Evolutionary conservation across 2,329 filamentous ascomycete species (phyloP).

Genomic region (Fusarium virguliforme): DNA sequence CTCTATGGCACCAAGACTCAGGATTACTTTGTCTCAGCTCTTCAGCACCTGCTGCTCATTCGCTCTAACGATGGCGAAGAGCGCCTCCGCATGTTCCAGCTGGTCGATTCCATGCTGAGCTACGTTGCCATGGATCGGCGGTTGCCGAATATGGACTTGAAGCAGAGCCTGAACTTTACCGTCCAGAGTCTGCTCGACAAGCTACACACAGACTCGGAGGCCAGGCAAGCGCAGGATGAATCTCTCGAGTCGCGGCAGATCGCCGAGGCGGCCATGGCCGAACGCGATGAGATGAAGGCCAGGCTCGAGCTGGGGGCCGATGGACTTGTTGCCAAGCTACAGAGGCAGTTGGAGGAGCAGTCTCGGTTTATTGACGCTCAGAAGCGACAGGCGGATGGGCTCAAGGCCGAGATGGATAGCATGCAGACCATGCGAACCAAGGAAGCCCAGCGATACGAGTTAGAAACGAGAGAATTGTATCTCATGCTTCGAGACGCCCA

Average conservation of each 20-base stretch:
- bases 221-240: slow-evolving; percentile 92
- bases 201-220: slow-evolving; percentile 96
- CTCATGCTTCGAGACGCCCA: slow-evolving; percentile 98
- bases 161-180: slow-evolving; percentile 97
- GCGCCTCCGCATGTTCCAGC: slow-evolving; percentile 93
- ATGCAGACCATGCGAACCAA: slow-evolving; percentile 88
- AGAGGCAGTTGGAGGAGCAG: slow-evolving; percentile 95
- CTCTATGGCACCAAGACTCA: slow-evolving; percentile 87
- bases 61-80: slow-evolving; percentile 94
- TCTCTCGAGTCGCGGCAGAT: slow-evolving; percentile 91
- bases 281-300: slow-evolving; percentile 93
- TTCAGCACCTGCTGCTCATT: slow-evolving; percentile 95
- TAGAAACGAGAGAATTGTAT: slow-evolving; percentile 96
- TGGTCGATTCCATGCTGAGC: slow-evolving; percentile 98
- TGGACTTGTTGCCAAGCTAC: slow-evolving; percentile 91
- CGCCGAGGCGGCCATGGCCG: slow-evolving; percentile 94
- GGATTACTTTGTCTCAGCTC: slow-evolving; percentile 95
- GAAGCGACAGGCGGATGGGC: slow-evolving; percentile 84
- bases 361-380: slow-evolving; percentile 91
- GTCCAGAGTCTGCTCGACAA: slow-evolving; percentile 96
- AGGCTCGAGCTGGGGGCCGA: slow-evolving; percentile 93
- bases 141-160: slow-evolving; percentile 96
- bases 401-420: slow-evolving; percentile 92
- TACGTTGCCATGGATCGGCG: slow-evolving; percentile 99
- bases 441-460: slow-evolving; percentile 93